These are phyloP conservation scores for Clausena lansium DNA, from an alignment of 345 rosid genomes.

Conservation along the genomic window DNA sequence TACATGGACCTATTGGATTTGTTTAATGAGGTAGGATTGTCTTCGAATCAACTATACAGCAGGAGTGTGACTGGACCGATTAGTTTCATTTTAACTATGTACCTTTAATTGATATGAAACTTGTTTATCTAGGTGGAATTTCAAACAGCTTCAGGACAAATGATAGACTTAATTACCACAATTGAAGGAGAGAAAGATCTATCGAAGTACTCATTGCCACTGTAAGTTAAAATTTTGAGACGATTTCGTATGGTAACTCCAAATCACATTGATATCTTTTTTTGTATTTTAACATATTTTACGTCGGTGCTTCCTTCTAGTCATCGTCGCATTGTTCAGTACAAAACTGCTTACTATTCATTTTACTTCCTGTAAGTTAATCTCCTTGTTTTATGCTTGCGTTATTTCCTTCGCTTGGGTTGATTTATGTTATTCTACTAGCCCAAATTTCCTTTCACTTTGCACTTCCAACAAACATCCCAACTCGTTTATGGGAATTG, in stretches of 20 bases:
- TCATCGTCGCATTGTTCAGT: conserved; percentile 41
- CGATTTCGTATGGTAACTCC: background rate
- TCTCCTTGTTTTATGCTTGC: background rate
- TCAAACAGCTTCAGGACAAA: conserved; percentile 48
- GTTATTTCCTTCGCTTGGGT: background rate
- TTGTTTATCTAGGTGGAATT: conserved; percentile 39
- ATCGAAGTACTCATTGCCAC: conserved; percentile 30
- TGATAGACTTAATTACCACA: conserved; percentile 46
- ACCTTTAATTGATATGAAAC: background rate
- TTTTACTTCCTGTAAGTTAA: conserved; percentile 41
- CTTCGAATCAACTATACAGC: background rate
- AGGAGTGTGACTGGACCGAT: no score
- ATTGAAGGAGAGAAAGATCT: conserved; percentile 46
- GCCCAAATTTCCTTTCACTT: background rate
- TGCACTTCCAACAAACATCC: background rate
- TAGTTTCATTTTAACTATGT: background rate
- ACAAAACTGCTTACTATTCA: conserved; percentile 48
- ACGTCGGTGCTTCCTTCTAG: conserved; percentile 22
- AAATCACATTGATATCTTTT: background rate
- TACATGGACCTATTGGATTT: conserved; percentile 62
- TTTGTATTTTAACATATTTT: background rate
- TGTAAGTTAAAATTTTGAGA: conserved; percentile 25
- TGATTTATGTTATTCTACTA: background rate
- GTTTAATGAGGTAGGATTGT: conserved; percentile 51
- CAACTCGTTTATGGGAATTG: background rate